Conservation (phyloP, 2,329 filamentous ascomycete genomes). For the Hypoxylon sp. region DNA sequence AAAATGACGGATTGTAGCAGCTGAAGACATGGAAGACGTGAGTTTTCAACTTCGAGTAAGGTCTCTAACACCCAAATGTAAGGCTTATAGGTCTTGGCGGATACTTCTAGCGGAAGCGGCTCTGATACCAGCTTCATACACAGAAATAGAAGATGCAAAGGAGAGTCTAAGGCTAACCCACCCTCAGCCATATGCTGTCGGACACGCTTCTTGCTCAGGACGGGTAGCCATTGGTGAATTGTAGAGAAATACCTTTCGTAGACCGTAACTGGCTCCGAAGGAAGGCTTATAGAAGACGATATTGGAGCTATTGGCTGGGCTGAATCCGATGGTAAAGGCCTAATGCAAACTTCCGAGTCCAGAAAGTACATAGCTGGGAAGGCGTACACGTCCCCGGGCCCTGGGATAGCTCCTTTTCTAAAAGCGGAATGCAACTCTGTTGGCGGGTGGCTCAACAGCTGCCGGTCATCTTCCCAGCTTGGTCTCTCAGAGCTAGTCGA, state of each 20-base stretch:
- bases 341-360: slow-evolving; percentile 38
- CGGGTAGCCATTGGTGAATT: slow-evolving; percentile 46
- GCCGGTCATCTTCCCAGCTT: slow-evolving; percentile 3
- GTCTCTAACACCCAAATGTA: slow-evolving; percentile 40
- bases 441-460: background rate
- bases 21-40: slow-evolving; percentile 44
- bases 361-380: slow-evolving; percentile 46
- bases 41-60: slow-evolving; percentile 41
- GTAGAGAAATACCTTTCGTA: slow-evolving; percentile 41
- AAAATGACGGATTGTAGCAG: slow-evolving; percentile 50
- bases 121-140: slow-evolving; percentile 48
- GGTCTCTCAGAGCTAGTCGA: slow-evolving; percentile 4
- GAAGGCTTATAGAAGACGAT: background rate
- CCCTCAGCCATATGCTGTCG: slow-evolving; percentile 22
- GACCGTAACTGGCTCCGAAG: slow-evolving; percentile 18
- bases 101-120: slow-evolving; percentile 6
- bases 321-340: slow-evolving; percentile 37
- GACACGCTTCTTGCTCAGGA: slow-evolving; percentile 44
- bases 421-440: background rate
- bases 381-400: background rate
- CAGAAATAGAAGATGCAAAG: slow-evolving; percentile 42
- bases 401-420: background rate
- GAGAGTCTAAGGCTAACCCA: slow-evolving; percentile 12
- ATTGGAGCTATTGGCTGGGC: slow-evolving; percentile 7
- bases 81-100: slow-evolving; percentile 16